Percentiles rank a stretch among this genome's conserved stretches.
Conservation (phyloP, 2,329 filamentous ascomycete genomes). For the Cordyceps sp. region DNA sequence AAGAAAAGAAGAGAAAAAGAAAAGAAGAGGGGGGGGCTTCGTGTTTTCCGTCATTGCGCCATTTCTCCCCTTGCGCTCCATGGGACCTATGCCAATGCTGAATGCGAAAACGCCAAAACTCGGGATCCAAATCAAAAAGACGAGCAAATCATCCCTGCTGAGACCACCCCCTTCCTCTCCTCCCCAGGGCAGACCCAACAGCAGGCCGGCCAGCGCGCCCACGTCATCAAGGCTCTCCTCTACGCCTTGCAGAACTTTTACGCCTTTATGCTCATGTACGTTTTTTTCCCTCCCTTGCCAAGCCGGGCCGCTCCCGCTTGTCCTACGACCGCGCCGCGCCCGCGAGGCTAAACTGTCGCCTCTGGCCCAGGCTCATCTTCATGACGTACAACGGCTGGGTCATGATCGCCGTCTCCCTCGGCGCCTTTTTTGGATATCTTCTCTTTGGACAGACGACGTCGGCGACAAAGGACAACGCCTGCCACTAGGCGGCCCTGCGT, state of each 20-base stretch:
- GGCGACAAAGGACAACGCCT: constrained; percentile 74
- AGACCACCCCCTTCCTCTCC: constrained; percentile 44
- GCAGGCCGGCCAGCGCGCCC: constrained; percentile 47
- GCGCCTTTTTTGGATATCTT: constrained; percentile 78
- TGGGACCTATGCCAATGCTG: constrained; percentile 16
- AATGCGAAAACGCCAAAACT: constrained; percentile 5
- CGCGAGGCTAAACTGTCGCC: too few relatives aligned
- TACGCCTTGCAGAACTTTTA: constrained; percentile 96
- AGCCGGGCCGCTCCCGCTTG: neutral
- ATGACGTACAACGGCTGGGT: constrained; percentile 99
- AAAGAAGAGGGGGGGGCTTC: too few relatives aligned
- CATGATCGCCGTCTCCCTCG: constrained; percentile 80
- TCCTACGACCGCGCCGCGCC: too few relatives aligned
- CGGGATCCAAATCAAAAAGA: too few relatives aligned
- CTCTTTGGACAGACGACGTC: constrained; percentile 56
- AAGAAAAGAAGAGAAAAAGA: too few relatives aligned
- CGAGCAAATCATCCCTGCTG: constrained; percentile 29
- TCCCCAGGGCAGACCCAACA: constrained; percentile 57
- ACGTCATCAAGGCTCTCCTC: constrained; percentile 62
- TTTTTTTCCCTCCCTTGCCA: neutral
- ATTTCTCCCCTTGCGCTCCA: neutral
- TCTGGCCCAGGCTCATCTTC: constrained; percentile 80
- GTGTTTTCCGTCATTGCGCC: neutral
- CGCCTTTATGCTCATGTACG: constrained; percentile 94
- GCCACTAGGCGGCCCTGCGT: constrained; percentile 42